phyloP scores from a whole-genome alignment of 495 filamentous ascomycete genomes.

The Aspergillus cavernicola region DNA sequence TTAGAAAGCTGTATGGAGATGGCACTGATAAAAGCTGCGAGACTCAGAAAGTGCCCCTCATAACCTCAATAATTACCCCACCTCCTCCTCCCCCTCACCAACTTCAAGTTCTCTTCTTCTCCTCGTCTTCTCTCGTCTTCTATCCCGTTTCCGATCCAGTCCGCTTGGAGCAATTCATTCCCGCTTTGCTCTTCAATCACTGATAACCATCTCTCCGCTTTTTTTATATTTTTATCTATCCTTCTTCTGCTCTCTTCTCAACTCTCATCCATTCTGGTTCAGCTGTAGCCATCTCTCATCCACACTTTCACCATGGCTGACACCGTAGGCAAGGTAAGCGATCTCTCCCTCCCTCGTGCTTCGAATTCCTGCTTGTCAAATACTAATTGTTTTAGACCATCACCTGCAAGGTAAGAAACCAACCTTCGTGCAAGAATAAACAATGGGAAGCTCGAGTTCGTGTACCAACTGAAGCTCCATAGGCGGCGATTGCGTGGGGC shows the following conservation, averaged over 20 bases:
- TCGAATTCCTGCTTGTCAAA: background rate
- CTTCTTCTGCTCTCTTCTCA: conserved; percentile 8
- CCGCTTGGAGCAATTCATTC: conserved; percentile 17
- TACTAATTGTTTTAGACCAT: conserved; percentile 55
- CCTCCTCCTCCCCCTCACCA: conserved; percentile 19
- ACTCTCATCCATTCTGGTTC: background rate
- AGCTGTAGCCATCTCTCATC: background rate
- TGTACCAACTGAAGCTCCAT: conserved; percentile 13
- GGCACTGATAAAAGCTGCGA: background rate
- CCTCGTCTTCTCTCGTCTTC: conserved; percentile 17
- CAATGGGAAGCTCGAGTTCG: conserved; percentile 14
- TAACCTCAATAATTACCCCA: background rate
- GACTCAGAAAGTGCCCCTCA: background rate
- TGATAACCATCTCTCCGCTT: conserved; percentile 1
- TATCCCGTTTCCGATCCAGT: conserved; percentile 17
- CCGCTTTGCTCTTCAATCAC: conserved; percentile 7
- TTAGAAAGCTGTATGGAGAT: background rate
- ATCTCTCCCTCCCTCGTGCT: background rate
- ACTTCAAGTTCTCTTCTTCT: conserved; percentile 16
- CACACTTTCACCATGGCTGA: conserved; percentile 35
- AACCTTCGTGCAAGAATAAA: background rate
- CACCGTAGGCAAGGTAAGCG: conserved; percentile 56
- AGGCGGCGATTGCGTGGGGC: conserved; percentile 97
- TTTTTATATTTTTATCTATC: conserved; percentile 7
- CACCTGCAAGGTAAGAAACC: conserved; percentile 61